phyloP scores from a whole-genome alignment of 345 rosid genomes.

The Eucalyptus caleyi region DNA sequence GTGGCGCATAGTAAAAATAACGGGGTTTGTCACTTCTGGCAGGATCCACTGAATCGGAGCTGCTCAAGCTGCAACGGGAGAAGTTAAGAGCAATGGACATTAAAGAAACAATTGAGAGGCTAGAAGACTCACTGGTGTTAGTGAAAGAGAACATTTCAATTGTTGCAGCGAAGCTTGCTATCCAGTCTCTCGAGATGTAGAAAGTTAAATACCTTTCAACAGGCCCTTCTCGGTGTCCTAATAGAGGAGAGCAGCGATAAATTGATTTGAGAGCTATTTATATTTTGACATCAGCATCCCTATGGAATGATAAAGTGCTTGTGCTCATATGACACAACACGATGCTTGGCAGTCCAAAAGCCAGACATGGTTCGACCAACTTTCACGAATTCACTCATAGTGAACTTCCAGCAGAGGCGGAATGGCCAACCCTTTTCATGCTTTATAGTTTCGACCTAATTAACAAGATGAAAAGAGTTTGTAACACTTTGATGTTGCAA shows the following conservation, averaged over 20 bases:
- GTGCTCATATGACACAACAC: background rate
- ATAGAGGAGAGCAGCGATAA: background rate
- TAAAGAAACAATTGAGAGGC: conserved; percentile 48
- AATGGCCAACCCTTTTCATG: background rate
- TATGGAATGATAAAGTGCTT: background rate
- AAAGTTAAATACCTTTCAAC: background rate
- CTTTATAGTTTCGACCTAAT: background rate
- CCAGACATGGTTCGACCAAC: background rate
- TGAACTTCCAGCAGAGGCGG: background rate
- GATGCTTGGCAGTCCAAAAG: background rate
- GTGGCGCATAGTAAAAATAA: background rate
- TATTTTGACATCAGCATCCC: background rate
- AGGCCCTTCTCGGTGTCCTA: background rate
- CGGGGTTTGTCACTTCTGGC: background rate
- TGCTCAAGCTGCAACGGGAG: conserved; percentile 41
- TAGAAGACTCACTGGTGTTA: conserved; percentile 35
- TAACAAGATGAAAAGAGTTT: background rate
- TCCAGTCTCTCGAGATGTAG: conserved; percentile 45
- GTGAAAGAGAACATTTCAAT: conserved; percentile 45
- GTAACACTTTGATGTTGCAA: background rate
- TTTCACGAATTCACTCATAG: background rate
- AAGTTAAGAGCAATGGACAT: conserved; percentile 58
- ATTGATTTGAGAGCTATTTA: background rate
- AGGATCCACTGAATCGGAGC: conserved; percentile 56
- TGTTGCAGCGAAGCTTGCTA: conserved; percentile 77